Evolutionary conservation across 495 filamentous ascomycete genomes (phyloP).

Genomic region (Daldinia decipiens): DNA sequence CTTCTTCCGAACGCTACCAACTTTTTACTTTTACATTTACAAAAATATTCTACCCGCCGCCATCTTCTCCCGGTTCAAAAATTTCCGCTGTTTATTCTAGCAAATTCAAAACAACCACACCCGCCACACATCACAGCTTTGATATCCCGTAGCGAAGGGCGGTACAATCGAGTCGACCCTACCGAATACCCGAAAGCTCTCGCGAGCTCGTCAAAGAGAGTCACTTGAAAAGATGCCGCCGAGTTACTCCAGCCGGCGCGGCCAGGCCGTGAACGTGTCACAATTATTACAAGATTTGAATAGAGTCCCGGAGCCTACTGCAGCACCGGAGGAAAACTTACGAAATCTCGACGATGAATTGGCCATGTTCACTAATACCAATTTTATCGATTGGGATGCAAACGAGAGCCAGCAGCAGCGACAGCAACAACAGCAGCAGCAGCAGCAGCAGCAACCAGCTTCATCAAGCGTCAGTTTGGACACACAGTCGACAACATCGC

Average conservation of each 20-base stretch:
- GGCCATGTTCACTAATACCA: constrained; percentile 89
- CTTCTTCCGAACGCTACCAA: not conserved
- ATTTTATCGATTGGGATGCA: constrained; percentile 90
- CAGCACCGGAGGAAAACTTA: constrained; percentile 71
- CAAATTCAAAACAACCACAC: not conserved
- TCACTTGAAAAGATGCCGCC: constrained; percentile 35
- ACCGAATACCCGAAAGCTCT: not conserved
- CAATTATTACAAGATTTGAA: constrained; percentile 91
- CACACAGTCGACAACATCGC: constrained; percentile 47
- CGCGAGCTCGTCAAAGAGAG: not conserved
- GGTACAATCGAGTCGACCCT: constrained; percentile 1
- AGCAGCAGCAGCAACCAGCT: constrained; percentile 12
- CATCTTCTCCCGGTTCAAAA: not conserved
- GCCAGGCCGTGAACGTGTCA: constrained; percentile 76
- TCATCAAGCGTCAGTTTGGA: constrained; percentile 43
- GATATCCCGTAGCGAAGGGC: not conserved
- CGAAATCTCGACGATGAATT: constrained; percentile 73
- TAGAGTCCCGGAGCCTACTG: constrained; percentile 70
- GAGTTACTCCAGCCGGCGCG: constrained; percentile 71
- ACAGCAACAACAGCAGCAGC: constrained; percentile 12
- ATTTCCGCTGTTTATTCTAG: too few relatives aligned
- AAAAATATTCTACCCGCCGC: not conserved
- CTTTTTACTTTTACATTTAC: constrained; percentile 7
- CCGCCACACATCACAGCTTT: not conserved
- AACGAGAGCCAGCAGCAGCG: constrained; percentile 37